Base-by-base conservation (phyloP, 2,329 filamentous ascomycete species). In the Aureobasidium lini region DNA sequence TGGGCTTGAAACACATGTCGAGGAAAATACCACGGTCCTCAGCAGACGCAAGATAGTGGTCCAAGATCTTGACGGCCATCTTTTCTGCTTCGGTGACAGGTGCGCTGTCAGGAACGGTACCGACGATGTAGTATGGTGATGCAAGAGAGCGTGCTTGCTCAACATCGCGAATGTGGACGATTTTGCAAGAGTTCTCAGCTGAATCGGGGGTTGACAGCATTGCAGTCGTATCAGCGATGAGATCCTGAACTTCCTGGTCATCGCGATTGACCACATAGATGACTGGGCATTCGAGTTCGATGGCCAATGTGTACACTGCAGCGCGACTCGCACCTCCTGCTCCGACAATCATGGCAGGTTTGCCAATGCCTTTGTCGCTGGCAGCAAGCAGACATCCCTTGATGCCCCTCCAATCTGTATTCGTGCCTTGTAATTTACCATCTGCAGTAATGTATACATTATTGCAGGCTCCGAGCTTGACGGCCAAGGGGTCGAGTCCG, bases 391-490 rank as follows among this genome's bases (percentile, higher is more conserved):
- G 62, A 59, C 71, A 76, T 4, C 68, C 71, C 40, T 69, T 68
- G 56, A 78, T 71, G 1, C 76, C 75, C 1, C 69, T 62, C 75
- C 75, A 77, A 61, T 78, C 75, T 1, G 75, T 78, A 61, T 78
- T 78, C 6, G 72, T 73, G 2, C 74, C 76, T 7, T 66, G 62
- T 0, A 76, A 63, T 9, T 60, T 63, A 4, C 66, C 63, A 23
- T 69, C 61, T 0, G 52, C 32, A 8, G 66, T 65, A 29, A 63
- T 62, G 61, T 73, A 73, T 15, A 73, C 66, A 49, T 71, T 71
- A 59, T 74, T 73, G 64, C 71, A 73, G 4, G 76, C 75, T 2
- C 73, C 73, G 3, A 77, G 71, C 10, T 66, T 69, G 0, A 61
- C 56, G 1, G 69, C 70, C 1, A 72, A 66, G 1, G 72, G 66